Base-by-base conservation (phyloP, 2,329 filamentous ascomycete species). In the Fusarium incarnatum region DNA sequence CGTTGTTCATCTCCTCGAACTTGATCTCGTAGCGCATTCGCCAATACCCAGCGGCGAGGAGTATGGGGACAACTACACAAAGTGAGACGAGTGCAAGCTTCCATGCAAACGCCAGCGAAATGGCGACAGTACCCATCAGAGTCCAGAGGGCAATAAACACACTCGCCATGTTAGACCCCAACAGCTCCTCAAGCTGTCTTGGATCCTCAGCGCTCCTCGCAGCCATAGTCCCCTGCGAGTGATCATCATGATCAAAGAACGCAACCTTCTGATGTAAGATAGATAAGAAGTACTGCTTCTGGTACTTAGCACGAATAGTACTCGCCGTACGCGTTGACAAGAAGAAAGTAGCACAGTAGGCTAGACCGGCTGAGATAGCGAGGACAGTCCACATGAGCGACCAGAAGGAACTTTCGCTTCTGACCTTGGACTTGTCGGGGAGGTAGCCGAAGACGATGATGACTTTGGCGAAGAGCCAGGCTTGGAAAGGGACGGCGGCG, bases 71-170 rank as follows among this genome's bases (percentile, higher is more conserved):
- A 6, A 86, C 85, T 5, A 91, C 87, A 70, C 88, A 91, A 8
- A 89, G 81, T 0, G 87, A 85, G 0, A 94, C 89, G 0, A 94
- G 80, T 0, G 90, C 88, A 7, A 94, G 83, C 77, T 94, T 94
- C 92, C 92, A 94, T 2, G 90, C 90, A 76, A 91, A 93, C 4
- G 85, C 82, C 70, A 92, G 93, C 1, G 90, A 85, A 46, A 94
- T 90, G 41, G 85, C 82, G 6, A 93, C 79, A 12, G 87, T 88
- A 0, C 91, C 92, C 8, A 88, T 73, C 4, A 94, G 78, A 49
- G 87, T 90, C 76, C 92, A 90, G 18, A 91, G 73, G 10, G 89
- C 88, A 22, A 90, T 86, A 64, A 83, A 83, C 2, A 88, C 84
- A 68, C 92, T 84, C 3, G 88, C 85, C 84, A 91, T 87, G 73